phyloP scores from a whole-genome alignment of 2,329 filamentous ascomycete genomes.

The Chaetomiaceae sp. region DNA sequence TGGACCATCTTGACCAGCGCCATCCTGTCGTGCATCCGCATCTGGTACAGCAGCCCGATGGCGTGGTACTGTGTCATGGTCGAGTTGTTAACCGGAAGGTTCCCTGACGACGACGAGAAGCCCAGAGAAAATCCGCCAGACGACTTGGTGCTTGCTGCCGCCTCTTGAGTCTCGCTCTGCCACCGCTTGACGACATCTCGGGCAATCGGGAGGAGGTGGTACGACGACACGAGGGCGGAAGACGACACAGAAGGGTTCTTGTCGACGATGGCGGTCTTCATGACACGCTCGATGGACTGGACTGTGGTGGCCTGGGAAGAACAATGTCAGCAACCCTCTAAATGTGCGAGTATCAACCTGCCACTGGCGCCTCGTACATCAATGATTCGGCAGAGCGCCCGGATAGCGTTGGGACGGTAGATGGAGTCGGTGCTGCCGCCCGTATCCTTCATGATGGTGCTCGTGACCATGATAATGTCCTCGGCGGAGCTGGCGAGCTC shows the following conservation, averaged over 20 bases:
- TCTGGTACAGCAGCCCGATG: constrained; percentile 94
- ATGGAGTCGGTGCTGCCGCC: constrained; percentile 91
- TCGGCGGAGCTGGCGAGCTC: constrained; percentile 92
- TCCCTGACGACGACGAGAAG: constrained; percentile 74
- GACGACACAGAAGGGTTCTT: constrained; percentile 97
- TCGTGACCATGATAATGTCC: constrained; percentile 99
- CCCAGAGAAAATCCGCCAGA: constrained; percentile 86
- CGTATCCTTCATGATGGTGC: constrained; percentile 99
- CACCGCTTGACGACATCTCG: constrained; percentile 93
- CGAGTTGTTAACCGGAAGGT: constrained; percentile 81
- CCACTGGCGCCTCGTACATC: constrained; percentile 57
- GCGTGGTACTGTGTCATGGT: constrained; percentile 99
- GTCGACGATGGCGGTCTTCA: constrained; percentile 99
- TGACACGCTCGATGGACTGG: constrained; percentile 94
- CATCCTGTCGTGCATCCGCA: constrained; percentile 97
- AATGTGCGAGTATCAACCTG: neutral
- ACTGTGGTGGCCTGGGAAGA: constrained; percentile 75
- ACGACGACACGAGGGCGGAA: constrained; percentile 91
- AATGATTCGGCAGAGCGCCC: constrained; percentile 93
- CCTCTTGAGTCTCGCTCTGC: constrained; percentile 98
- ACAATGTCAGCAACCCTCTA: constrained; percentile 22
- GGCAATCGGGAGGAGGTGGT: constrained; percentile 94
- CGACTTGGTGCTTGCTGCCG: constrained; percentile 83
- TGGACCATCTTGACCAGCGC: constrained; percentile 99
- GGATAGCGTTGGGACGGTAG: constrained; percentile 92